Evolutionary conservation across 495 filamentous ascomycete genomes (phyloP), one percentile per base, ranked within the genome.

Genomic region (Geopyxis carbonaria): DNA sequence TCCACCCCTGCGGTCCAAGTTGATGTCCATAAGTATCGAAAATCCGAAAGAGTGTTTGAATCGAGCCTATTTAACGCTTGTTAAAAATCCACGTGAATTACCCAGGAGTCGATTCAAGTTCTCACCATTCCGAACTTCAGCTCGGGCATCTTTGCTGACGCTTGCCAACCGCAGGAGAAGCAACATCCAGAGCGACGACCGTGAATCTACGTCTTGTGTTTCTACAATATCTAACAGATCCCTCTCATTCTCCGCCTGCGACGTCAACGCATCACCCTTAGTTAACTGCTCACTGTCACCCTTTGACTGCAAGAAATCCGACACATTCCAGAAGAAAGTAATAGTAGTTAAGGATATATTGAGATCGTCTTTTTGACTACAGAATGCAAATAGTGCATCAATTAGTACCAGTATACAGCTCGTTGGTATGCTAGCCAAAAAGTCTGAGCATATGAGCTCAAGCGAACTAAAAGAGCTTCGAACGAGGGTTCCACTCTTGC

Each of bases 311-410:
- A 95, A 67, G 45, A 81, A 91, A 56, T 93, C 86, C 2, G 89
- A 93, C 9, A 92, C 70, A 45, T 83, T 84, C 78, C 84, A 93
- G 60, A 92, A 93, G 51, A 91, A 91, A 0, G 87, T 92, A 8
- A 89, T 78, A 1, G 83, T 86, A 11, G 91, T 94, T 11, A 97
- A 63, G 0, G 86, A 91, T 40, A 94, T 91, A 48, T 97, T 97
- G 38, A 97, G 70, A 57, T 95, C 89, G 46, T 92, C 79, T 25
- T 73, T 67, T 55, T 95, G 87, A 2, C 73, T 71, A 38, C 77
- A 80, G 60, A 95, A 97, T 42, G 75, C 74, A 46, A 80, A 80
- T 15, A 97, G 71, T 31, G 84, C 80, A 61, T 94, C 78, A 45
- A 94, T 75, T 13, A 95, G 69, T 43, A 76, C 78, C 39, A 85